Evolutionary conservation across 257 asterid species (phyloP).

Genomic region (Solanum ahanhuiri): DNA sequence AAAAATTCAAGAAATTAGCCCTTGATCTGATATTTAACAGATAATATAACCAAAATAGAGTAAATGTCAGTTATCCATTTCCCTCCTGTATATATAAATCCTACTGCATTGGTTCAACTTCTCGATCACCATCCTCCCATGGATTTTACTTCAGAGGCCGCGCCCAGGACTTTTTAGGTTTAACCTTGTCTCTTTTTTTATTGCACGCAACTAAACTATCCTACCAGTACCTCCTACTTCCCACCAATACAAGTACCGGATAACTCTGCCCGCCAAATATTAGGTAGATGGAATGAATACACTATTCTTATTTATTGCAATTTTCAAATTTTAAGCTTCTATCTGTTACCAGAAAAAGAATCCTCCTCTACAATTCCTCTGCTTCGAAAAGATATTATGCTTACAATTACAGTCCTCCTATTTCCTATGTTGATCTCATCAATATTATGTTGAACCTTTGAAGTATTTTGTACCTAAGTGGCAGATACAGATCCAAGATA

Average conservation of each 20-base stretch:
- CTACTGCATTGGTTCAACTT: background rate
- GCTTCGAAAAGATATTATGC: background rate
- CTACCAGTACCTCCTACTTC: background rate
- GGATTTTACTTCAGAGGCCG: background rate
- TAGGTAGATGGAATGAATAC: background rate
- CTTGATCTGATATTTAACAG: background rate
- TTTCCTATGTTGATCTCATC: background rate
- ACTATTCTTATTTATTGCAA: background rate
- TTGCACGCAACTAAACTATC: background rate
- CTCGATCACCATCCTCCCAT: background rate
- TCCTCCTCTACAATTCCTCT: background rate
- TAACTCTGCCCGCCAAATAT: background rate
- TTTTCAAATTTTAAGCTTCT: background rate
- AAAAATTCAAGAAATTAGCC: constrained; percentile 5
- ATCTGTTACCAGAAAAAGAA: background rate
- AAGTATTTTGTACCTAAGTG: background rate
- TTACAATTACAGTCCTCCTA: background rate
- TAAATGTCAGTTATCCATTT: background rate
- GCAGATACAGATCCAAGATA: background rate
- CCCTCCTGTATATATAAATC: background rate
- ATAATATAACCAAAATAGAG: background rate
- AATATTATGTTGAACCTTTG: background rate
- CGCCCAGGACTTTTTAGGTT: background rate
- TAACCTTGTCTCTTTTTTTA: background rate
- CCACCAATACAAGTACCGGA: background rate